Conservation (phyloP, 768 basidiomycete genomes). For the Lactarius sp. region DNA sequence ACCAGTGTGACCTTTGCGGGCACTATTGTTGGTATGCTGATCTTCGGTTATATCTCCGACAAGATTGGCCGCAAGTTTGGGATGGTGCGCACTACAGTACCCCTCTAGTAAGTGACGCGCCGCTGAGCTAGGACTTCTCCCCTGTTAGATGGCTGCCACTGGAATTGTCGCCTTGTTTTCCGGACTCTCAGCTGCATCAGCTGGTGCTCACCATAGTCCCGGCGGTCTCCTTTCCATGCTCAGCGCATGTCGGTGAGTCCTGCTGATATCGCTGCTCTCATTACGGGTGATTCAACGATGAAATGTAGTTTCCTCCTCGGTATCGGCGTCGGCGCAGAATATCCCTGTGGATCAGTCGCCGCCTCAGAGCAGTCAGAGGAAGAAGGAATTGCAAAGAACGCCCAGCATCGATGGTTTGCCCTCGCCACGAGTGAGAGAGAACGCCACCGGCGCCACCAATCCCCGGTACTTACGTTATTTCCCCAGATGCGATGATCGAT, state of each 20-base stretch:
- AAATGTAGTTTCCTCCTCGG: conserved; percentile 72
- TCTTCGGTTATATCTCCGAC: conserved; percentile 80
- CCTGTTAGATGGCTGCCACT: conserved; percentile 66
- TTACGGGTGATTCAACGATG: not conserved
- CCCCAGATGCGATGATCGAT: conserved; percentile 77
- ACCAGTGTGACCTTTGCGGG: conserved; percentile 78
- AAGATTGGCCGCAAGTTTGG: conserved; percentile 72
- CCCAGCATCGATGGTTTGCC: conserved; percentile 83
- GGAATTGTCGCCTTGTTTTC: conserved; percentile 84
- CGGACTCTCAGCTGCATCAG: conserved; percentile 73
- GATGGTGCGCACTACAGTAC: conserved; percentile 57
- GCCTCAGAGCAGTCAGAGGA: conserved; percentile 90
- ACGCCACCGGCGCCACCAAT: not conserved
- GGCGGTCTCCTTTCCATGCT: conserved; percentile 73
- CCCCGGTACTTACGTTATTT: conserved; percentile 12
- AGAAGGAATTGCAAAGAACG: conserved; percentile 65
- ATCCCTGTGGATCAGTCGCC: conserved; percentile 86
- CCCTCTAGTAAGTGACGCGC: not conserved
- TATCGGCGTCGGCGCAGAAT: conserved; percentile 84
- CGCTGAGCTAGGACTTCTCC: not conserved
- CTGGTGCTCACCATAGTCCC: conserved; percentile 70
- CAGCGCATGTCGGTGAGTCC: conserved; percentile 61
- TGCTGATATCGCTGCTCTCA: not conserved
- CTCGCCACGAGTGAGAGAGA: conserved; percentile 72
- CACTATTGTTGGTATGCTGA: conserved; percentile 79